These are phyloP conservation scores for Nannochloropsis salina DNA, from an alignment of 108 stramenopile species.

Conservation along the genomic window DNA sequence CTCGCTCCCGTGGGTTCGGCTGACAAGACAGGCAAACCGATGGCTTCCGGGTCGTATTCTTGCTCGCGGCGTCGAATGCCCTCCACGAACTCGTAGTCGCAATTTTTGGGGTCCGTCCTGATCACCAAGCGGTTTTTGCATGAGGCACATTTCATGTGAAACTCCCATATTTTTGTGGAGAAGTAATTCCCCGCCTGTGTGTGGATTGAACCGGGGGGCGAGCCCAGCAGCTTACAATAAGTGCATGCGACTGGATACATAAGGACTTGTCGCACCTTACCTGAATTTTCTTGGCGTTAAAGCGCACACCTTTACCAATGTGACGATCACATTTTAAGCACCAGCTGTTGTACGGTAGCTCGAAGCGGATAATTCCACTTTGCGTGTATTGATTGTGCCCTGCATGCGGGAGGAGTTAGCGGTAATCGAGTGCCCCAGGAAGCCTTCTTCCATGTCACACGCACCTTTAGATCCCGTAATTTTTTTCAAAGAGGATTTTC, in stretches of 20 bases:
- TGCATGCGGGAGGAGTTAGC: not conserved
- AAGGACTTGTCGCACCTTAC: not conserved
- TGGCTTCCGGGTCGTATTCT: not conserved
- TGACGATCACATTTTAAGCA: constrained; percentile 65
- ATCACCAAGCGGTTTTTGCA: constrained; percentile 67
- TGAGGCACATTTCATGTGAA: constrained; percentile 76
- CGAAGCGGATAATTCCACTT: constrained; percentile 80
- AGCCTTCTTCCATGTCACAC: not conserved
- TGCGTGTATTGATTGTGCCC: constrained; percentile 75
- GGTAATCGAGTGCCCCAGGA: not conserved
- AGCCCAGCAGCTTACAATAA: not conserved
- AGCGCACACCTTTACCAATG: constrained; percentile 66
- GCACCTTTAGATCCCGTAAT: constrained; percentile 59
- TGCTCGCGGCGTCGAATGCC: constrained; percentile 46
- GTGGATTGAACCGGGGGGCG: not conserved
- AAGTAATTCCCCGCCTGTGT: constrained; percentile 70
- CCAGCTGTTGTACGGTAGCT: constrained; percentile 79
- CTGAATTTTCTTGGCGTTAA: constrained; percentile 79
- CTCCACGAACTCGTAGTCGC: constrained; percentile 48
- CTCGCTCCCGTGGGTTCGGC: not conserved
- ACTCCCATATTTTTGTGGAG: constrained; percentile 78
- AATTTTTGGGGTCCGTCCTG: constrained; percentile 56
- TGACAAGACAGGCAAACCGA: constrained; percentile 13
- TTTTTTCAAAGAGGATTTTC: constrained; percentile 61
- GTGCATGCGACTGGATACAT: not conserved